phyloP scores from a whole-genome alignment of 1,139 yeast species.

The Scheffersomyces illinoinensis region DNA sequence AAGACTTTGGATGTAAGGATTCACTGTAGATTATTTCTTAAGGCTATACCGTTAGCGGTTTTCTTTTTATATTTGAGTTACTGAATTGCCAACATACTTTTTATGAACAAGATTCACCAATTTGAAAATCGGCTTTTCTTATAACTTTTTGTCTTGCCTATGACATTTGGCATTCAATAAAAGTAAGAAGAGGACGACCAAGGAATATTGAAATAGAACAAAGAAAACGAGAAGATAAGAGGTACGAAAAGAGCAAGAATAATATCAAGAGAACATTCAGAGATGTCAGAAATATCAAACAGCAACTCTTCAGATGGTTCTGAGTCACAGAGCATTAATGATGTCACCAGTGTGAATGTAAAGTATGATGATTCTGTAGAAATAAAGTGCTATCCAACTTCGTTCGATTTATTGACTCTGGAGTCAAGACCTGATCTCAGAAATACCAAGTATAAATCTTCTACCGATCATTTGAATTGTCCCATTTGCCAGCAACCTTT shows the following conservation, averaged over 20 bases:
- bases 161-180: no score
- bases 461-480: slow-evolving; percentile 56
- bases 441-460: slow-evolving; percentile 32
- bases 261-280: background rate
- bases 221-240: background rate
- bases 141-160: no score
- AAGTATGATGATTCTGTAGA: slow-evolving; percentile 4
- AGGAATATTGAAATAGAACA: background rate
- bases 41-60: background rate
- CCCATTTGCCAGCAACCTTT: slow-evolving; percentile 63
- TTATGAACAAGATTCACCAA: background rate
- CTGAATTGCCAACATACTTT: no score
- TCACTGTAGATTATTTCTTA: background rate
- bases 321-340: background rate
- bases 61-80: background rate
- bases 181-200: no score
- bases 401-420: slow-evolving; percentile 19
- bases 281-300: background rate
- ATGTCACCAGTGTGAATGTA: background rate
- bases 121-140: background rate
- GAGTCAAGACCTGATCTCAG: slow-evolving; percentile 32
- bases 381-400: slow-evolving; percentile 14
- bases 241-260: background rate
- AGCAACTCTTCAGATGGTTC: background rate
- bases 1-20: background rate